Percentiles rank a stretch among this genome's conserved stretches.
Evolutionary conservation across 805 yeast species (phyloP).

Genomic region (Lachancea dasiensis): DNA sequence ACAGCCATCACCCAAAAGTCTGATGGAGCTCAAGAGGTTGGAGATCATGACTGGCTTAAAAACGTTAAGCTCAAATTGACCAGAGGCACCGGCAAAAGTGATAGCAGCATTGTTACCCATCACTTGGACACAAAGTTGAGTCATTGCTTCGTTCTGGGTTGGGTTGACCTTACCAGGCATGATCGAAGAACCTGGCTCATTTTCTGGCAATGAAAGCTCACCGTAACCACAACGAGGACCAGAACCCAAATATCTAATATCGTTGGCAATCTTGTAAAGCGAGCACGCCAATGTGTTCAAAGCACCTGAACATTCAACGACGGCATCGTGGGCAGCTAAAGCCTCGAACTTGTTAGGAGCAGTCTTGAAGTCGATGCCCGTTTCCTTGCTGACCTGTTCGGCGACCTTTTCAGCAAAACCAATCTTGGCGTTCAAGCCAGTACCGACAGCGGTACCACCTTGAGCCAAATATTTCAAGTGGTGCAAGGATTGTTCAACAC

Average conservation of each 20-base stretch:
- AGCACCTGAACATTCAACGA: constrained; percentile 97
- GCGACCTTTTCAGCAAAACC: constrained; percentile 90
- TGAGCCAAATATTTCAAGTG: constrained; percentile 83
- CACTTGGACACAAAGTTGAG: constrained; percentile 97
- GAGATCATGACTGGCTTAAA: constrained; percentile 95
- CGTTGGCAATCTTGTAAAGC: constrained; percentile 93
- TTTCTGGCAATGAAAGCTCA: constrained; percentile 90
- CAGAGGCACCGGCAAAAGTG: constrained; percentile 97
- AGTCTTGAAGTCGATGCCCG: constrained; percentile 84
- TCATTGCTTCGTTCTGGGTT: constrained; percentile 97
- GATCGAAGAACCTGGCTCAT: constrained; percentile 98
- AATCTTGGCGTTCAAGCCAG: constrained; percentile 90
- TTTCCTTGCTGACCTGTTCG: constrained; percentile 72
- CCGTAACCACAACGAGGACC: constrained; percentile 99
- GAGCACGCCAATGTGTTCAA: constrained; percentile 92
- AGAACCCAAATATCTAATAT: constrained; percentile 95
- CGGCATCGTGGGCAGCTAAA: constrained; percentile 96
- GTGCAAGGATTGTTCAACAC: constrained; percentile 74
- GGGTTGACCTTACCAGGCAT: constrained; percentile 99
- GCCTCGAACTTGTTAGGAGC: constrained; percentile 99
- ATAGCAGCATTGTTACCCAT: constrained; percentile 94
- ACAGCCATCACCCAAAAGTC: constrained; percentile 84
- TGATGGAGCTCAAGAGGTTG: constrained; percentile 80
- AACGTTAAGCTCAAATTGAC: constrained; percentile 97
- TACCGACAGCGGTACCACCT: constrained; percentile 99